These are phyloP conservation scores for Boechera stricta DNA, from an alignment of 345 rosid genomes.

Conservation along the genomic window DNA sequence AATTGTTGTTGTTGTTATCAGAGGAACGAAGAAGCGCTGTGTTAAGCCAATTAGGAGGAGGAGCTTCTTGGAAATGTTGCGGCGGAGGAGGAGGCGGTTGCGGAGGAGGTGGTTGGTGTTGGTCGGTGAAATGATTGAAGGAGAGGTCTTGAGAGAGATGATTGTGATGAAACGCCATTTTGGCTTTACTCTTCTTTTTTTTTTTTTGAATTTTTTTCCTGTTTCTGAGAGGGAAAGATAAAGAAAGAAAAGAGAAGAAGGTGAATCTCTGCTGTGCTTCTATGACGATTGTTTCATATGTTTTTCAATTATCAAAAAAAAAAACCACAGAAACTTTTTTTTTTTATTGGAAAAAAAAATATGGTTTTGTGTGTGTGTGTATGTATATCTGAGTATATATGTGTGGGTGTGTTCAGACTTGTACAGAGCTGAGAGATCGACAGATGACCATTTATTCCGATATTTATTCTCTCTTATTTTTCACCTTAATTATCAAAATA, in stretches of 20 bases:
- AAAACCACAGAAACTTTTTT: slow-evolving; percentile 1
- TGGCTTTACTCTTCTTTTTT: not conserved
- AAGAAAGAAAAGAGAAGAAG: slow-evolving; percentile 10
- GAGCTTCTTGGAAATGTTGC: slow-evolving; percentile 52
- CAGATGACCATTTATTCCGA: slow-evolving; percentile 36
- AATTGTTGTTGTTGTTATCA: slow-evolving; percentile 50
- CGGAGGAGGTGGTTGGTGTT: slow-evolving; percentile 51
- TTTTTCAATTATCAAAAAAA: slow-evolving; percentile 29
- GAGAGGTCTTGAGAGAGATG: slow-evolving; percentile 77
- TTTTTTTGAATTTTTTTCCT: slow-evolving; percentile 2
- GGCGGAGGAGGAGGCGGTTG: slow-evolving; percentile 45
- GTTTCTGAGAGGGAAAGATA: slow-evolving; percentile 47
- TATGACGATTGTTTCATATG: slow-evolving; percentile 45
- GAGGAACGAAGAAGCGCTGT: slow-evolving; percentile 73
- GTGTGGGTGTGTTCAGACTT: slow-evolving; percentile 35
- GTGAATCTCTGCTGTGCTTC: slow-evolving; percentile 43
- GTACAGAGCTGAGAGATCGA: slow-evolving; percentile 42
- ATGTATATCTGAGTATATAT: slow-evolving; percentile 23
- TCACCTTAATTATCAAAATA: not conserved
- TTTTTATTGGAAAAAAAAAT: slow-evolving; percentile 1
- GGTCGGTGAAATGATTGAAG: slow-evolving; percentile 75
- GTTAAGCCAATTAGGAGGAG: slow-evolving; percentile 90
- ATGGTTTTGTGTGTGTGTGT: slow-evolving; percentile 8
- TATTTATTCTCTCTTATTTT: slow-evolving; percentile 23
- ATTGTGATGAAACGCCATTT: slow-evolving; percentile 85